These are phyloP conservation scores for Malassezia slooffiae DNA, from an alignment of 1,284 basidiomycete species.

Conservation along the genomic window DNA sequence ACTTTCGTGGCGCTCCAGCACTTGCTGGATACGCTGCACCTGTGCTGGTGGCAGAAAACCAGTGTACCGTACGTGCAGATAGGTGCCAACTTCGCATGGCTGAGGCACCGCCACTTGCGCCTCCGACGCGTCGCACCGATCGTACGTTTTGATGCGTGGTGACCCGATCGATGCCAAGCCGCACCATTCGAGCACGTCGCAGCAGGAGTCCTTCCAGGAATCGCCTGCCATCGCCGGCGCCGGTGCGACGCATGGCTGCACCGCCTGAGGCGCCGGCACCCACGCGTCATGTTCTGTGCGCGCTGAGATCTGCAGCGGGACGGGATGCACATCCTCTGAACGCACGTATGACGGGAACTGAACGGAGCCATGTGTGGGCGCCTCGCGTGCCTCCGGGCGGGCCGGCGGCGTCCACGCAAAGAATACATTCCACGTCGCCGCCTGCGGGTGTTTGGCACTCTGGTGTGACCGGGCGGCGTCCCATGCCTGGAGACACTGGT, in stretches of 20 bases:
- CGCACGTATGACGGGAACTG: conserved; percentile 2
- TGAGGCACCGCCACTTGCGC: background rate
- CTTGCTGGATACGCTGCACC: background rate
- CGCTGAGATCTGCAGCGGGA: background rate
- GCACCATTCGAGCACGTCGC: conserved; percentile 4
- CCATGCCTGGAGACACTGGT: conserved; percentile 25
- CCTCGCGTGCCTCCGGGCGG: conserved; percentile 11
- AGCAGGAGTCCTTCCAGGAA: no score
- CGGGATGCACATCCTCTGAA: background rate
- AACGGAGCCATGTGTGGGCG: conserved; percentile 13
- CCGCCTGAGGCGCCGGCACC: background rate
- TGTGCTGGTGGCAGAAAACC: conserved; percentile 7
- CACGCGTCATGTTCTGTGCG: conserved; percentile 1
- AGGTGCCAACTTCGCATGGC: background rate
- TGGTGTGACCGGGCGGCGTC: conserved; percentile 17
- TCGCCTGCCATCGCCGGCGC: no score
- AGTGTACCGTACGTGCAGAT: background rate
- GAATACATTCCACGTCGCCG: conserved; percentile 5
- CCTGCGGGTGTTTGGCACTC: background rate
- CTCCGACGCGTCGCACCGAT: conserved; percentile 9
- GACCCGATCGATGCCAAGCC: conserved; percentile 1
- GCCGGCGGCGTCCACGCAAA: conserved; percentile 1
- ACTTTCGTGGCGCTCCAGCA: no score
- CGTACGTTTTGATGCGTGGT: conserved; percentile 7
- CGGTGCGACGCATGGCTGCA: no score